A percentile compares a stretch with the other conserved stretches of the same genome.
phyloP scores from a whole-genome alignment of 1,284 basidiomycete genomes.

The Chiua sp. region DNA sequence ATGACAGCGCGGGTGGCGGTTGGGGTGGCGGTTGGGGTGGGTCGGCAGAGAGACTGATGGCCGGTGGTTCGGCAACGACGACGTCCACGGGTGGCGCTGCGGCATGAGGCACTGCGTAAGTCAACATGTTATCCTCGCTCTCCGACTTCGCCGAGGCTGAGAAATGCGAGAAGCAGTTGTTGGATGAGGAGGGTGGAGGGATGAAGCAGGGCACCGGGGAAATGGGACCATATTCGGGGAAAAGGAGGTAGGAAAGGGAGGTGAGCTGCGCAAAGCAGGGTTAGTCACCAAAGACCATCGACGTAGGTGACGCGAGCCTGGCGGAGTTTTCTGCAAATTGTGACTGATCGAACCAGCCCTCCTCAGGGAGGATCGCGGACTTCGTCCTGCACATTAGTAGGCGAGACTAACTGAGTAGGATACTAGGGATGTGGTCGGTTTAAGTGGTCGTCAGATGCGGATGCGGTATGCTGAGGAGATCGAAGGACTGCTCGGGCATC shows the following conservation, averaged over 20 bases:
- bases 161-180: slow-evolving; percentile 24
- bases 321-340: slow-evolving; percentile 36
- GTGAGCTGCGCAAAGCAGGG: slow-evolving; percentile 31
- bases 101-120: slow-evolving; percentile 25
- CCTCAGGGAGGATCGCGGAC: slow-evolving; percentile 39
- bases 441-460: slow-evolving; percentile 17
- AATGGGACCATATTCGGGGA: slow-evolving; percentile 22
- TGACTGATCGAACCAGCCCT: slow-evolving; percentile 40
- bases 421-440: slow-evolving; percentile 30
- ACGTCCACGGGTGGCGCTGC: slow-evolving; percentile 17
- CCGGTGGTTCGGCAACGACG: background rate
- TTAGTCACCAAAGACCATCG: slow-evolving; percentile 39
- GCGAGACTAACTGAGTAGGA: slow-evolving; percentile 24
- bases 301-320: slow-evolving; percentile 34
- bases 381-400: slow-evolving; percentile 22
- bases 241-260: slow-evolving; percentile 23
- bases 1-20: slow-evolving; percentile 23
- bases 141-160: slow-evolving; percentile 34
- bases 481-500: slow-evolving; percentile 30
- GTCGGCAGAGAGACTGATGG: background rate
- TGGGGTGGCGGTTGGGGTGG: background rate
- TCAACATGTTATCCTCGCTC: slow-evolving; percentile 22
- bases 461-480: slow-evolving; percentile 16
- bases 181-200: slow-evolving; percentile 14
- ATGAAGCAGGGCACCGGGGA: slow-evolving; percentile 13